These are phyloP conservation scores for Penicillium sp. DNA, from an alignment of 2,329 filamentous ascomycete genomes.

Conservation along the genomic window DNA sequence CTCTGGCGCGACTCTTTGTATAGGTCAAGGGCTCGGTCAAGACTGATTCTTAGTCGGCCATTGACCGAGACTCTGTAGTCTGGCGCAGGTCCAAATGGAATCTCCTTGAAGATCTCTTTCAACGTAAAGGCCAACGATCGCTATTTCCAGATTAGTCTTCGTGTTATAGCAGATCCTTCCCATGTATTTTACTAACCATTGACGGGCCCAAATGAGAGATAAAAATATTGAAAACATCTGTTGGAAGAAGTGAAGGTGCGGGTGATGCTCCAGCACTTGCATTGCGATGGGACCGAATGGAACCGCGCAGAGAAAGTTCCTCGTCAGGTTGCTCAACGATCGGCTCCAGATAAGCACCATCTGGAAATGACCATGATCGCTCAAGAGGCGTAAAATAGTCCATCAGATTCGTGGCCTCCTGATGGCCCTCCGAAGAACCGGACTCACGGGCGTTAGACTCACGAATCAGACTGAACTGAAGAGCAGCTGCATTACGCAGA, in stretches of 20 bases:
- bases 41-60: conserved; percentile 72
- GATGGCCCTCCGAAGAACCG: conserved; percentile 16
- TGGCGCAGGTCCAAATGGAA: conserved; percentile 70
- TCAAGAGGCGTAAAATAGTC: conserved; percentile 22
- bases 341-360: conserved; percentile 52
- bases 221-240: conserved; percentile 88
- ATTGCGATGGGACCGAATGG: conserved; percentile 7
- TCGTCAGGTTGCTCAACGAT: conserved; percentile 63
- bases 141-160: conserved; percentile 31
- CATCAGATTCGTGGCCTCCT: conserved; percentile 16
- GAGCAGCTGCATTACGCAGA: conserved; percentile 79
- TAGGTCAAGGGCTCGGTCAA: conserved; percentile 73
- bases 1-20: conserved; percentile 72
- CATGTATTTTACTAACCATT: conserved; percentile 54
- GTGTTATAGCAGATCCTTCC: not conserved
- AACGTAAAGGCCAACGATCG: conserved; percentile 92
- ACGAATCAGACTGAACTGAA: conserved; percentile 79
- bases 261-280: conserved; percentile 12
- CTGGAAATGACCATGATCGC: conserved; percentile 37
- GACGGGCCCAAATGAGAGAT: conserved; percentile 85
- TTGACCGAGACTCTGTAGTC: conserved; percentile 70
- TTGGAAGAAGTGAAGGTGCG: conserved; percentile 46
- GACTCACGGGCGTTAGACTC: conserved; percentile 47
- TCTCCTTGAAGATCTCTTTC: conserved; percentile 79
- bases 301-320: conserved; percentile 29